Evolutionary conservation across 2,329 filamentous ascomycete genomes (phyloP).

Genomic region (Alternaria hordeiaustralica): DNA sequence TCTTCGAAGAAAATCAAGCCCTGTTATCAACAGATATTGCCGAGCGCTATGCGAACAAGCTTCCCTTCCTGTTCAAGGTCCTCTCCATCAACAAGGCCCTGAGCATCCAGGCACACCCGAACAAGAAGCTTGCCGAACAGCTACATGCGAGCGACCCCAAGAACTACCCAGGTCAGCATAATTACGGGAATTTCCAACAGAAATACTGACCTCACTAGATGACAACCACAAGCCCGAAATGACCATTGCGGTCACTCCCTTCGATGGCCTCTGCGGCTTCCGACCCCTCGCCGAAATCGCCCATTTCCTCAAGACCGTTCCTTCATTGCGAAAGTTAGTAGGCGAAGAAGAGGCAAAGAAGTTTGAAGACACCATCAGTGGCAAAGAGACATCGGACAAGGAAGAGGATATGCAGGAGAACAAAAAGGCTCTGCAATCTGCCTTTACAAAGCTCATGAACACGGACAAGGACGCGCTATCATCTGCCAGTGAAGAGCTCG

Average conservation of each 20-base stretch:
- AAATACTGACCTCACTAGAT: conserved; percentile 52
- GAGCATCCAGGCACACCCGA: conserved; percentile 95
- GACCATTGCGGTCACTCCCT: conserved; percentile 96
- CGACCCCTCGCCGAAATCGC: conserved; percentile 84
- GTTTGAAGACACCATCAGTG: conserved; percentile 58
- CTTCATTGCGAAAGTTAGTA: conserved; percentile 56
- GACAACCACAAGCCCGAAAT: conserved; percentile 99
- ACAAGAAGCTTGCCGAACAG: conserved; percentile 91
- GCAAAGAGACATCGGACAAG: conserved; percentile 58
- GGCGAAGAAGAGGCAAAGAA: conserved; percentile 55
- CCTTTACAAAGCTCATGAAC: conserved; percentile 83
- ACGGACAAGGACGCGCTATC: conserved; percentile 71
- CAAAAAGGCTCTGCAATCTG: conserved; percentile 76
- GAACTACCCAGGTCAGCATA: conserved; percentile 74
- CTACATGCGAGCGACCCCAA: conserved; percentile 85
- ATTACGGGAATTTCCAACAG: too few species aligned
- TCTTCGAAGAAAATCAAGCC: conserved; percentile 84
- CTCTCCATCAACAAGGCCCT: conserved; percentile 94
- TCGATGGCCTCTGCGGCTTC: conserved; percentile 96
- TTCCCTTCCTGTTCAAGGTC: conserved; percentile 98
- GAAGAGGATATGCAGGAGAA: conserved; percentile 60
- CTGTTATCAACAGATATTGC: conserved; percentile 77
- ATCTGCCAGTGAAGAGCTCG: conserved; percentile 70
- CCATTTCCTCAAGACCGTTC: conserved; percentile 76
- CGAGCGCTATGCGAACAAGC: conserved; percentile 77